Conservation (phyloP, 140 eudicot species). For the Flaveria floridana region DNA sequence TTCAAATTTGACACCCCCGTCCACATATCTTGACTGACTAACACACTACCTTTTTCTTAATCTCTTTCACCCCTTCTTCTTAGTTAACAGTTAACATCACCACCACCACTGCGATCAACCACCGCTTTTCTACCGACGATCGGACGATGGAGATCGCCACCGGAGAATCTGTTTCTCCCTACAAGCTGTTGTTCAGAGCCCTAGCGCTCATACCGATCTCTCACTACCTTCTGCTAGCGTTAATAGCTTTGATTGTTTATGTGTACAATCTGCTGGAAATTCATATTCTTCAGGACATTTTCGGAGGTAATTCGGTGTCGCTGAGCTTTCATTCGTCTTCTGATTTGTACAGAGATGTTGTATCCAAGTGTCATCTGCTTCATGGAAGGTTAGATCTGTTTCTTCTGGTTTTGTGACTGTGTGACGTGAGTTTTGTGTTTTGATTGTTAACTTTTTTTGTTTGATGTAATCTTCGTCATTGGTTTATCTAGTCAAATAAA, state of each 20-base stretch:
- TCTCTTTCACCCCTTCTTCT: neutral
- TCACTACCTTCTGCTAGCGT: conserved; percentile 44
- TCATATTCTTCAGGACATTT: conserved; percentile 49
- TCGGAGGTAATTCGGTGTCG: conserved; percentile 52
- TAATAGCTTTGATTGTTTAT: conserved; percentile 28
- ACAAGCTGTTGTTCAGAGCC: conserved; percentile 42
- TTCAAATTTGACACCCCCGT: conserved; percentile 25
- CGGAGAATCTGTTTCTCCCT: conserved; percentile 39
- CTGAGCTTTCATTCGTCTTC: conserved; percentile 49
- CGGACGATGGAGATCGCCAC: conserved; percentile 25
- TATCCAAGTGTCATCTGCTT: conserved; percentile 66
- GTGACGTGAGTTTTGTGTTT: neutral
- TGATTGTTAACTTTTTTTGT: neutral
- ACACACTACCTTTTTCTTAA: no score
- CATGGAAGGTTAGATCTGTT: conserved; percentile 54
- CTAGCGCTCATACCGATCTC: conserved; percentile 50
- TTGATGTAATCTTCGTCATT: neutral
- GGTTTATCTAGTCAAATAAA: neutral
- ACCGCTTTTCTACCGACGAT: conserved; percentile 2
- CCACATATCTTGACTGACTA: conserved; percentile 5
- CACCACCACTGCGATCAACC: neutral
- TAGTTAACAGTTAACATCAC: conserved; percentile 19
- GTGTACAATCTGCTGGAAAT: conserved; percentile 64
- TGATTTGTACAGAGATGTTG: conserved; percentile 50
- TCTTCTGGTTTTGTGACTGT: neutral